phyloP scores from a whole-genome alignment of 2,329 filamentous ascomycete genomes.

The Colletotrichum lupini region DNA sequence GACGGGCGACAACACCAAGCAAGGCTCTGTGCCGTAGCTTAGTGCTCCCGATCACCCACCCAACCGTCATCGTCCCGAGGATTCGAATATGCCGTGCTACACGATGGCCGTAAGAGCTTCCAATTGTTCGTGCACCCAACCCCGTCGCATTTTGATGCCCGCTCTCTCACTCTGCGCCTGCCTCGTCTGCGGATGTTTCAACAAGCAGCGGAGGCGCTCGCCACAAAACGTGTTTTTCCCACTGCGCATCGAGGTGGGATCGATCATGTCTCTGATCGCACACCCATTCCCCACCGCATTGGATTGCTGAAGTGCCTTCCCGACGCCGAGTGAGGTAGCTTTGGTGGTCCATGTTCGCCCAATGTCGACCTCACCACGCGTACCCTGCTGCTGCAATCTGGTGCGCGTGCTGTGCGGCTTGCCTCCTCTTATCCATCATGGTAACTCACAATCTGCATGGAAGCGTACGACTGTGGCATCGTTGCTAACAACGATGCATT shows the following conservation, averaged over 20 bases:
- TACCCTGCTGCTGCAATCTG: slow-evolving; percentile 3
- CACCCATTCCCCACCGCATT: slow-evolving; percentile 12
- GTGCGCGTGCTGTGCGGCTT: not conserved
- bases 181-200: not conserved
- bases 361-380: slow-evolving; percentile 8
- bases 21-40: not conserved
- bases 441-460: slow-evolving; percentile 18
- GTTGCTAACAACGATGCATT: not conserved
- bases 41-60: slow-evolving; percentile 25
- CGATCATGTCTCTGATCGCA: slow-evolving; percentile 17
- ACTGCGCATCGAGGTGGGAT: not conserved
- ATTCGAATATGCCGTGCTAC: slow-evolving; percentile 10
- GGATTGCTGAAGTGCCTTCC: not conserved
- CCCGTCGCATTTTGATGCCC: not conserved
- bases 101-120: not conserved
- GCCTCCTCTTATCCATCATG: slow-evolving; percentile 10
- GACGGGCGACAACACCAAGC: slow-evolving; percentile 2
- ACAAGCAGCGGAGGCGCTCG: slow-evolving; percentile 4
- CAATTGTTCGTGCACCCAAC: not conserved
- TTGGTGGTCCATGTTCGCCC: slow-evolving; percentile 29
- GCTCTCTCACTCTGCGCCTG: not conserved
- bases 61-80: slow-evolving; percentile 12
- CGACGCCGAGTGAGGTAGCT: not conserved
- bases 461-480: not conserved
- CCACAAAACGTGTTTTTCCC: slow-evolving; percentile 31